A percentile compares a stretch with the other conserved stretches of the same genome.
Conservation (phyloP, 495 filamentous ascomycete genomes). For the Neurospora terricola region DNA sequence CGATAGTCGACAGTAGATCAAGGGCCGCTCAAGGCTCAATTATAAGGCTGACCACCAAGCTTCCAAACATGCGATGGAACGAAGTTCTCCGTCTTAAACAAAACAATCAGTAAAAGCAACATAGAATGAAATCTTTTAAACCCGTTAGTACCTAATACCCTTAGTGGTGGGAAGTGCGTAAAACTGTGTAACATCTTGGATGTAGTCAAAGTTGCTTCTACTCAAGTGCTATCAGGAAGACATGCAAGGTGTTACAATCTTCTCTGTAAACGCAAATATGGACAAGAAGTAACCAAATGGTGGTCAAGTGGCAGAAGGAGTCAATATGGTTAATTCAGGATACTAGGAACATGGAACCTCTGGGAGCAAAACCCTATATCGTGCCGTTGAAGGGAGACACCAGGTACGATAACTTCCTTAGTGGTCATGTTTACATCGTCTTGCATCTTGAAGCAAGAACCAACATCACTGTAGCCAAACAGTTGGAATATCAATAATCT, state of each 20-base stretch:
- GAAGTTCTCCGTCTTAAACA: not conserved
- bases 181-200: not conserved
- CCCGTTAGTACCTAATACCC: too few relatives aligned
- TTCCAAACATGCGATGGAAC: not conserved
- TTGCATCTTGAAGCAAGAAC: not conserved
- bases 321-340: not conserved
- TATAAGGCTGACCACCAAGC: not conserved
- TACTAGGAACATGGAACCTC: not conserved
- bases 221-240: not conserved
- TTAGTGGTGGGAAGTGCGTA: not conserved
- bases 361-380: not conserved
- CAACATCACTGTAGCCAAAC: not conserved
- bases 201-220: not conserved
- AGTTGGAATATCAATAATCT: not conserved
- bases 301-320: not conserved
- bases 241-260: not conserved
- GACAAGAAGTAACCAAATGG: not conserved
- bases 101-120: not conserved
- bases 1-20: not conserved
- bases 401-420: not conserved
- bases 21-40: not conserved
- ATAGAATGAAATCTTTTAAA: not conserved
- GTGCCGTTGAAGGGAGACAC: not conserved
- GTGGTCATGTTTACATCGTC: not conserved
- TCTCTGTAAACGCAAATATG: not conserved